Percentiles rank a stretch among this genome's conserved stretches.
phyloP scores from a whole-genome alignment of 2,329 filamentous ascomycete species.

The Nannizziopsis arthrosporioides region DNA sequence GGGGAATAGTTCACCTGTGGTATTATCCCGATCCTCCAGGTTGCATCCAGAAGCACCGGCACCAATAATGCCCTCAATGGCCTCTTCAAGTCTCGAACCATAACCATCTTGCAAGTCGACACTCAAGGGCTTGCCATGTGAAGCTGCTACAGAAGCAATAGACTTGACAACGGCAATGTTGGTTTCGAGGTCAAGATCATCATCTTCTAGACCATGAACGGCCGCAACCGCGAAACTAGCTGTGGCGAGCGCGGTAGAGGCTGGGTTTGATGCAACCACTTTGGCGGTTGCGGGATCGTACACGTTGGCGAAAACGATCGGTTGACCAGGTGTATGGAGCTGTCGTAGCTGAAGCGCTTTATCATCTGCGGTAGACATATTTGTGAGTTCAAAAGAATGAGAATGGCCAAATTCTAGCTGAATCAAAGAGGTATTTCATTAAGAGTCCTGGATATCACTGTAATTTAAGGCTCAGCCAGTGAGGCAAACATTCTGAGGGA shows the following conservation, averaged over 20 bases:
- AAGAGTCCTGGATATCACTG: too few species aligned
- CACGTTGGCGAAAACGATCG: conserved; percentile 45
- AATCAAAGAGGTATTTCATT: too few species aligned
- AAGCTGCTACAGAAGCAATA: conserved; percentile 36
- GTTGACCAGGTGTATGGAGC: conserved; percentile 42
- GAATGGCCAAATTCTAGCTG: too few species aligned
- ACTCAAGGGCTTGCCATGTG: conserved; percentile 40
- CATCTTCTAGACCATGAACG: conserved; percentile 36
- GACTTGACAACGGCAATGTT: conserved; percentile 40
- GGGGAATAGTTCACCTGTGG: conserved; percentile 27
- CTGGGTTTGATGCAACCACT: conserved; percentile 29
- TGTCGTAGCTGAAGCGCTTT: conserved; percentile 14
- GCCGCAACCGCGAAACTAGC: conserved; percentile 43
- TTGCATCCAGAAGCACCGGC: conserved; percentile 48
- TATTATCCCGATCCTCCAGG: conserved; percentile 43
- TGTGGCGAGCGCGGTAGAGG: conserved; percentile 37
- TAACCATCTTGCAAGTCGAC: conserved; percentile 54
- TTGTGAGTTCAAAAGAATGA: not conserved
- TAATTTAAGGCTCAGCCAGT: too few species aligned
- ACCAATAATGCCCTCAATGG: conserved; percentile 37
- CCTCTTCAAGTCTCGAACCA: conserved; percentile 36
- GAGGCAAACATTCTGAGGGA: too few species aligned
- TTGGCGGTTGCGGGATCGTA: conserved; percentile 42
- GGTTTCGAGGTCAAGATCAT: conserved; percentile 39
- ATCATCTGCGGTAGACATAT: conserved; percentile 10